Base-by-base conservation (phyloP, 305 asterid genomes). In the Rubia tinctorum region DNA sequence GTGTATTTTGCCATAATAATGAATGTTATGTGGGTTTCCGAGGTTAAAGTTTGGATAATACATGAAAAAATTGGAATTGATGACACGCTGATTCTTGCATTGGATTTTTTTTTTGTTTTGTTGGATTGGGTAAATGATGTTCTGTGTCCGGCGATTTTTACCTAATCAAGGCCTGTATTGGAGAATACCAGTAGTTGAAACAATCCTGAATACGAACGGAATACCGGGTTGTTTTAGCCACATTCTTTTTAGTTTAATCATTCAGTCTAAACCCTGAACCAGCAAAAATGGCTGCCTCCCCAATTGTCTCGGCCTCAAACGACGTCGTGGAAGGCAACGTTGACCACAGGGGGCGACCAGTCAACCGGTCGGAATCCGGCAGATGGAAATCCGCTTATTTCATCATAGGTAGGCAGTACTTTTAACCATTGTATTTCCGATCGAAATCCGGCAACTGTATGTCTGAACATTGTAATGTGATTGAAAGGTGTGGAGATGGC, bases 351-450 rank as follows among this genome's bases (percentile, higher is more conserved):
- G 82, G 77, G 71, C 74, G 66, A 11, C 80, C 66, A 0, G 82
- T 53, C 6, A 66, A 34, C 20, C 80, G 82, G 65, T 73, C 80
- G 56, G 37, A 47, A 8, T 78, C 80, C 43, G 85, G 85, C 34
- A 63, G 85, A 1, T 81, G 85, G 85, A 69, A 69, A 75, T 78
- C 85, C 11, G 76, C 82, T 17, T 69, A 45, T 15, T 79, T 81
- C 66, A 78, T 81, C 49, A 81, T 79, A 13, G 77, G 82, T 75
- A 49, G n/a, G 7, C 5, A 15, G 0, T 49, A 49, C 17, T 2
- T 14, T 49, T 49, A 49, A 15, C 8, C 58, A 17, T 8, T 15
- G 8, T 15, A 15, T 49, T 14, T 49, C 58, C 58, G 58, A 49
- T 49, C 58, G 5, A 49, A 49, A 14, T 15, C 58, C 58, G 58